Percentiles rank a stretch among this genome's conserved stretches.
Evolutionary conservation across 257 asterid genomes (phyloP).

Genomic region (Catharanthus roseus): DNA sequence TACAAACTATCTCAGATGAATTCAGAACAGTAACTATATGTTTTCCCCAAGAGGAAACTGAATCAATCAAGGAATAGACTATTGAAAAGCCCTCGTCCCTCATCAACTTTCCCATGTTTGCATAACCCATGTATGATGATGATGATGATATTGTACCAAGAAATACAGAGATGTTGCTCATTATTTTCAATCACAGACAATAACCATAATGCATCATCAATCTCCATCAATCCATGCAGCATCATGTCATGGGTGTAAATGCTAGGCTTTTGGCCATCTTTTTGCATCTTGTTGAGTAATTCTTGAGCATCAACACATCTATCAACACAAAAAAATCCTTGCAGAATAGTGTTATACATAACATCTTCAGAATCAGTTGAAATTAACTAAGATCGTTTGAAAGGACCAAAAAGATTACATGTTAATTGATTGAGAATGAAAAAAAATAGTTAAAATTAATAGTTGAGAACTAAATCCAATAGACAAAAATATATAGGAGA

Average conservation of each 20-base stretch:
- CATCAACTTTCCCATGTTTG: slow-evolving; percentile 7
- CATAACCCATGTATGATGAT: slow-evolving; percentile 24
- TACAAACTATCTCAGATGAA: no score
- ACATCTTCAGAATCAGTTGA: no score
- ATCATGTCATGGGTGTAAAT: slow-evolving; percentile 14
- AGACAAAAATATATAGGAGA: no score
- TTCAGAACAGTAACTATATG: no score
- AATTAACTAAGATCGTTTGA: no score
- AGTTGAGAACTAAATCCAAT: no score
- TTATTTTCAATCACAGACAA: slow-evolving; percentile 15
- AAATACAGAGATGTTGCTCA: background rate
- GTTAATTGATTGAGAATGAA: no score
- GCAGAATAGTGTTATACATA: slow-evolving; percentile 18
- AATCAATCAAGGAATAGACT: background rate
- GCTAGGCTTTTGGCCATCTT: slow-evolving; percentile 14
- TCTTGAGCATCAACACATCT: slow-evolving; percentile 15
- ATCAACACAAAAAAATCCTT: slow-evolving; percentile 19
- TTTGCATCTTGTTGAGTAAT: slow-evolving; percentile 20
- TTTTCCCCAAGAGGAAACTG: no score
- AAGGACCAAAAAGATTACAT: no score
- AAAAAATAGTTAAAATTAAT: no score
- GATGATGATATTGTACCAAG: slow-evolving; percentile 1
- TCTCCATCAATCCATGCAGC: slow-evolving; percentile 18
- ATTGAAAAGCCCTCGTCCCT: slow-evolving; percentile 4
- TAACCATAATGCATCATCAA: slow-evolving; percentile 19